These are phyloP conservation scores for Rhodotorula graminis DNA, from an alignment of 768 basidiomycete genomes.

Conservation along the genomic window DNA sequence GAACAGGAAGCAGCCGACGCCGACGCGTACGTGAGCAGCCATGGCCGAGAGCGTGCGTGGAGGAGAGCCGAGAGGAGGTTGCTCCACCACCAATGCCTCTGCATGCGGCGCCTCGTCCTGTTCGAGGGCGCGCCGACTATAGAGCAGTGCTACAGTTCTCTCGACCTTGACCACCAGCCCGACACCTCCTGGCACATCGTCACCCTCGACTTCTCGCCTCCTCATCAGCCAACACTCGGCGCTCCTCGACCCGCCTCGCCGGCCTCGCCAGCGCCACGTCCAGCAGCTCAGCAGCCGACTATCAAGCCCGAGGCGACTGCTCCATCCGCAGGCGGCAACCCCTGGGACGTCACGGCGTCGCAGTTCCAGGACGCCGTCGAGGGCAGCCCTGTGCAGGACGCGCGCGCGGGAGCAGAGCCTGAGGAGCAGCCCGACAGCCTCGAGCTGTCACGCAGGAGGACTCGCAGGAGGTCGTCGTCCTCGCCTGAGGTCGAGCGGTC, in stretches of 20 bases:
- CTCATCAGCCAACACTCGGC: neutral
- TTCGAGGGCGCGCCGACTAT: conserved; percentile 17
- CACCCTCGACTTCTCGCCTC: neutral
- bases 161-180: no score
- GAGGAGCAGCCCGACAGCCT: neutral
- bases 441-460: neutral
- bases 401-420: neutral
- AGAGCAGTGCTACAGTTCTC: neutral
- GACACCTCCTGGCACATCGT: neutral
- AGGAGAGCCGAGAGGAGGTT: neutral
- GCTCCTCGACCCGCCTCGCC: neutral
- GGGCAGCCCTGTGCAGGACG: neutral
- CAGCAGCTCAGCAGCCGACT: neutral
- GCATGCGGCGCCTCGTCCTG: conserved; percentile 16
- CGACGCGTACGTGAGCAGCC: conserved; percentile 3
- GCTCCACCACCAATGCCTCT: no score
- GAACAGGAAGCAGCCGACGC: conserved; percentile 26
- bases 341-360: neutral
- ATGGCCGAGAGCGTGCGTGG: neutral
- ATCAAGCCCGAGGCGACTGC: neutral
- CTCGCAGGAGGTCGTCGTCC: neutral
- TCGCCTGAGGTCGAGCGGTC: neutral
- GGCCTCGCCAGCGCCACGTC: neutral
- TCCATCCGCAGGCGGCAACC: neutral
- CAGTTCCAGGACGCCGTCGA: neutral